Base-by-base conservation (phyloP, 2,329 filamentous ascomycete genomes). In the Ophiocordyceps sinensis region DNA sequence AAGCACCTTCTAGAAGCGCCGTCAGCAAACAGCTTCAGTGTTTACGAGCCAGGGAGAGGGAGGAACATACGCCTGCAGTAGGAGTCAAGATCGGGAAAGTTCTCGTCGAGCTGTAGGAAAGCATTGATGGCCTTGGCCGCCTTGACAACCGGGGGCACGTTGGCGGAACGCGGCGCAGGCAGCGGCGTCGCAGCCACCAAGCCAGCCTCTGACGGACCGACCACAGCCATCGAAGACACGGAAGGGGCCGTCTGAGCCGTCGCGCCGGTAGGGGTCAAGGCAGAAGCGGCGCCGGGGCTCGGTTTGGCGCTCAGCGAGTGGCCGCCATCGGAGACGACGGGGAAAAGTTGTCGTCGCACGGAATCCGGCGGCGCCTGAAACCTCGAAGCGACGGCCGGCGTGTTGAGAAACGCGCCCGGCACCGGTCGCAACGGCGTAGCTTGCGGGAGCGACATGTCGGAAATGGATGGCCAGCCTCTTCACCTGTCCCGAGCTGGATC, bases 51-150 rank as follows among this genome's bases (percentile, higher is more conserved):
- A 17, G 5, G n/a, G 21, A n/a, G 14, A 34, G 5, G 8, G 10
- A 21, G 13, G 4, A 41, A 73, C 85, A 71, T 70, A 91, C 87
- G 85, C 63, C 80, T 77, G 53, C 93, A 79, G 64, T 94, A 94
- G 43, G 77, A 82, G 59, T 96, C 89, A 15, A 98, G 67, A 48
- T 94, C 85, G 7, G 88, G 88, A 55, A 86, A 98, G 55, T 77
- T 77, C 52, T 79, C 77, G 55, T 96, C 89, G 44, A 73, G 69
- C 44, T 76, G 70, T 36, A 96, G 66, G 36, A 83, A 80, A 48
- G 79, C 74, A 60, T 94, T 94, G 59, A 98, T 81, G 17, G 83
- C 88, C 48, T 71, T 73, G 37, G 87, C 85, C 17, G 86, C 91
- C 60, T 85, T 83, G 49, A 84, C 74, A 44, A 94, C 73, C 0